Conservation (phyloP, 1,284 basidiomycete species). For the Cryptococcus hybrid region DNA sequence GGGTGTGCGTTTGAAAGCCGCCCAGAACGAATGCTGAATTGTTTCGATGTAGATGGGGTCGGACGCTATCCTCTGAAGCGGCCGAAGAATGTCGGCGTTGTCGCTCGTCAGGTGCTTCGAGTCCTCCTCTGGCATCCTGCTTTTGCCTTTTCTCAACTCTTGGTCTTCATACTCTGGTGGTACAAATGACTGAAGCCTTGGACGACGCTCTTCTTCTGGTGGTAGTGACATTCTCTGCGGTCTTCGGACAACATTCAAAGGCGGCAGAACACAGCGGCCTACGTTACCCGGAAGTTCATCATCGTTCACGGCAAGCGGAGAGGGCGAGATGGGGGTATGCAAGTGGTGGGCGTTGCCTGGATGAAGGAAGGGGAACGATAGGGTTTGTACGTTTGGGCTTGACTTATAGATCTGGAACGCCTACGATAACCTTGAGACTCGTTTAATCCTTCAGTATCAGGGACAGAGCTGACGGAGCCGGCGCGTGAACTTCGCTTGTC, state of each 20-base stretch:
- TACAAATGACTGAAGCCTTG: slow-evolving; percentile 3
- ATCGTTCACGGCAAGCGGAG: slow-evolving; percentile 7
- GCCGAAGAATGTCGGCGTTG: background rate
- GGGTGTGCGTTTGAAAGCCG: background rate
- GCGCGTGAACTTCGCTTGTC: slow-evolving; percentile 6
- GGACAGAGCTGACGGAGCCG: slow-evolving; percentile 10
- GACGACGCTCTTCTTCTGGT: slow-evolving; percentile 7
- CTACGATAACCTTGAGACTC: slow-evolving; percentile 3
- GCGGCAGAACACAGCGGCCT: slow-evolving; percentile 7
- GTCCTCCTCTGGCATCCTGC: background rate
- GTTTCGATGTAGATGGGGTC: slow-evolving; percentile 2
- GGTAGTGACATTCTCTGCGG: slow-evolving; percentile 3
- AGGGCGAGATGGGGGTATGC: slow-evolving; percentile 16
- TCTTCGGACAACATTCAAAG: background rate
- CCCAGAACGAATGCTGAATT: background rate
- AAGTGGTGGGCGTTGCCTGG: background rate
- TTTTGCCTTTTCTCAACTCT: background rate
- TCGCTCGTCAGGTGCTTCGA: background rate
- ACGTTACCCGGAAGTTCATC: background rate
- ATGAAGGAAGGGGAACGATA: slow-evolving; percentile 8
- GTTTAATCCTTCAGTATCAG: slow-evolving; percentile 3
- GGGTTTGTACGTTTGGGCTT: background rate
- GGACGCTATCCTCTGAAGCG: background rate
- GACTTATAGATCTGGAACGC: slow-evolving; percentile 14
- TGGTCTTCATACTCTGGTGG: background rate